Base-by-base conservation (phyloP, 768 basidiomycete genomes). In the Polyporus arcularius region DNA sequence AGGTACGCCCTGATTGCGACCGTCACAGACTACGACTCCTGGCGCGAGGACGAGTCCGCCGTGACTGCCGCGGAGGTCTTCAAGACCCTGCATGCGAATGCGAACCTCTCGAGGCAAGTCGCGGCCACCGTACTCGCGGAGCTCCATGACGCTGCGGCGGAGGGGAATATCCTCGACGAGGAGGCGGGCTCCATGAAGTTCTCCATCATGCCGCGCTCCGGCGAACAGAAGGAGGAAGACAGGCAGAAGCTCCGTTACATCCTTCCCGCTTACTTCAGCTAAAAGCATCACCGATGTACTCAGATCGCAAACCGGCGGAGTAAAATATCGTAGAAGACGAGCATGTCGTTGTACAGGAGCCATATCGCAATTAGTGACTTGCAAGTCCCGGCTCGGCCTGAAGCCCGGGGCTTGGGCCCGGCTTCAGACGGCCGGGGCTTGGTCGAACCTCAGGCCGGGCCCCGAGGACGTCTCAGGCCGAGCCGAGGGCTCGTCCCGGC, bases 1-100 rank as follows among this genome's bases (percentile, higher is more conserved):
- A 98, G 96, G 70, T 98, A 98, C 72, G 94, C 91, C 0, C 83
- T 98, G 57, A 87, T 98, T 63, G 94, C 90, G 16, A 92, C 90
- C 1, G 82, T 89, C 26, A 98, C 96, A 3, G 96, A 98, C 77
- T 98, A 96, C 73, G 96, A 98, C 74, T 89, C 94, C 1, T 99
- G 96, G 96, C 79, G 96, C 32, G 86, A 86, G 4, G 82, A 88
- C 38, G 83, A 86, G 30, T 89, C 84, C 11, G 81, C 88, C 4
- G 96, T 98, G 56, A 98, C 96, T 1, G 87, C 93, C 3, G 88
- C 90, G 3, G 92, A 97, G 67, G 94, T 98, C 31, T 82, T 95
- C 80, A 89, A 92, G 73, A 95, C 92, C 1, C 85, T 98, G 41
- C 81, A 86, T 52, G 81, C 83, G 26, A 99, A 99, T 72, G 94